Conservation (phyloP, 768 basidiomycete genomes). For the Hysterangium stoloniferum region DNA sequence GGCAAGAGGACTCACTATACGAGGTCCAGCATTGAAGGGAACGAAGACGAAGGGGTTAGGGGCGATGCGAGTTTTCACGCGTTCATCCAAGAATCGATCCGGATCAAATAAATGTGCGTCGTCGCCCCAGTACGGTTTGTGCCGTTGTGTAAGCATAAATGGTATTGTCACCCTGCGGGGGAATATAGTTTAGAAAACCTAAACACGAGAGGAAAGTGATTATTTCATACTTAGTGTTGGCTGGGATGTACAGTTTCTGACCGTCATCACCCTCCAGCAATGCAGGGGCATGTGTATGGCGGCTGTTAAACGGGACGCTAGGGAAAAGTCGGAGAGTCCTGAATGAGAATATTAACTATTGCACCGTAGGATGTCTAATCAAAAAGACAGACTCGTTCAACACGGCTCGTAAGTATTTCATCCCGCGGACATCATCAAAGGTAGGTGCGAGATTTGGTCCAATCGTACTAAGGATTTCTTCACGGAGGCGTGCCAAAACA, state of each 20-base stretch:
- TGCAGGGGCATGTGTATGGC: constrained; percentile 33
- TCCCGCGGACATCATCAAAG: constrained; percentile 45
- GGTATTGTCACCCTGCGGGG: constrained; percentile 5
- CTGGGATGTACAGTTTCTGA: constrained; percentile 48
- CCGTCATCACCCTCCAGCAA: constrained; percentile 29
- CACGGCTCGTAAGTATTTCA: constrained; percentile 53
- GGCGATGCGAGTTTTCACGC: constrained; percentile 45
- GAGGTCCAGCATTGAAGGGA: constrained; percentile 36
- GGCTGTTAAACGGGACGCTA: constrained; percentile 28
- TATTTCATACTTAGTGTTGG: constrained; percentile 26
- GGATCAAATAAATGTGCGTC: constrained; percentile 42
- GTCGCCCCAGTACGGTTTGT: not conserved
- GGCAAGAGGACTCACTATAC: not conserved
- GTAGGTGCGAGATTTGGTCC: constrained; percentile 39
- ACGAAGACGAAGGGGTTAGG: constrained; percentile 42
- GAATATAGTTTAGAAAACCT: not conserved
- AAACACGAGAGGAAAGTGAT: not conserved
- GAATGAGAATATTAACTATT: not conserved
- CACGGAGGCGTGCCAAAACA: constrained; percentile 37
- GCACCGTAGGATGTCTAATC: not conserved
- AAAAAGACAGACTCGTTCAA: constrained; percentile 37
- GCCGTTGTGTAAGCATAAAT: not conserved
- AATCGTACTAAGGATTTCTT: constrained; percentile 40
- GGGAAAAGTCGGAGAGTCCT: constrained; percentile 43
- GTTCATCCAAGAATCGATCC: constrained; percentile 57